phyloP scores from a whole-genome alignment of 2,329 filamentous ascomycete species.

The Stachybotrys chartarum region DNA sequence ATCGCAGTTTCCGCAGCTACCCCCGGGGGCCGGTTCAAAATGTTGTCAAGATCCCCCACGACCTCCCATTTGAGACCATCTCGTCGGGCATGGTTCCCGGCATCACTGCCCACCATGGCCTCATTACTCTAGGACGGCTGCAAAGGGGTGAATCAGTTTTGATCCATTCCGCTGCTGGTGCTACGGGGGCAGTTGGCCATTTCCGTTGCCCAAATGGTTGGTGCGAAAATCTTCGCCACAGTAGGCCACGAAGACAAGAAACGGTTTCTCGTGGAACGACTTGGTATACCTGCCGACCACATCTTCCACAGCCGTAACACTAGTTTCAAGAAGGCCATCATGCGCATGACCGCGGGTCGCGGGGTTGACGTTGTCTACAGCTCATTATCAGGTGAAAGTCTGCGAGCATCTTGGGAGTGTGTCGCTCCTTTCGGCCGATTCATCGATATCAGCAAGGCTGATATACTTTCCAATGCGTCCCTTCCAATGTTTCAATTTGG shows the following conservation, averaged over 20 bases:
- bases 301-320: conserved; percentile 21
- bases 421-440: conserved; percentile 25
- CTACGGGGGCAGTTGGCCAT: conserved; percentile 24
- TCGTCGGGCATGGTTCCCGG: conserved; percentile 23
- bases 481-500: conserved; percentile 9
- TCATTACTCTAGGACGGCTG: conserved; percentile 16
- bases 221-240: conserved; percentile 14
- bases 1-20: conserved; percentile 4
- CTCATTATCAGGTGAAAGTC: conserved; percentile 18
- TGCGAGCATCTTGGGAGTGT: conserved; percentile 24
- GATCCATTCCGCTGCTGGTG: conserved; percentile 24
- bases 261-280: conserved; percentile 4
- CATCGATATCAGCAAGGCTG: conserved; percentile 26
- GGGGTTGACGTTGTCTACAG: conserved; percentile 29
- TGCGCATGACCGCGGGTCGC: conserved; percentile 13
- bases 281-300: conserved; percentile 16
- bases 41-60: conserved; percentile 22
- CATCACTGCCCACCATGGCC: conserved; percentile 18
- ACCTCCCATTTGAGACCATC: conserved; percentile 24
- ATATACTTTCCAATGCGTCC: conserved; percentile 10
- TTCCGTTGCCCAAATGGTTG: conserved; percentile 14
- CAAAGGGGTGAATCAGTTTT: conserved; percentile 22
- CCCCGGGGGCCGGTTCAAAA: background rate
- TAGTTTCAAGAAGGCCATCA: conserved; percentile 19
- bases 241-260: conserved; percentile 14